Evolutionary conservation across 2,329 filamentous ascomycete species (phyloP), one percentile per base, ranked within the genome.

Genomic region (Dactylellina parvicollis): DNA sequence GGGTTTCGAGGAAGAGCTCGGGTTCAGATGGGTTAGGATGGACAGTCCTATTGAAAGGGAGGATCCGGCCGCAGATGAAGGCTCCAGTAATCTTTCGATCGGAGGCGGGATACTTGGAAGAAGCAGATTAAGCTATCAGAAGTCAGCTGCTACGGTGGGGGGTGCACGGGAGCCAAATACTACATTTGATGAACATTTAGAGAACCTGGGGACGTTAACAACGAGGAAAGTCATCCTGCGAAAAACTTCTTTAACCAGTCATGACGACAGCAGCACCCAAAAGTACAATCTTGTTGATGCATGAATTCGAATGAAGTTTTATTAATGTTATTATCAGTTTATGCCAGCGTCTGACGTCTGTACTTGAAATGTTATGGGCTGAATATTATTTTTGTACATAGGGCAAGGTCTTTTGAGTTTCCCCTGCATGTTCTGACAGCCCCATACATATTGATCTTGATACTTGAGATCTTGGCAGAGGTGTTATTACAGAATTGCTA

Each of bases 1-100:
- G 14, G 59, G 34, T n/a, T 8, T 30, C 3, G 65, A 56, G 3
- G 50, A 64, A 34, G 57, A 60, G n/a, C 38, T 40, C 1, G 59
- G 54, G 7, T 18, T 52, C 24, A 24, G 59, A 14, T 72, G 67
- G 67, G 54, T 72, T 38, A 46, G 67, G 46, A 59, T 72, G 50
- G 67, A 72, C 12, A 72, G 67, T 34, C 67, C 54, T 7, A 30
- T 60, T 9, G 52, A 72, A 16, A 34, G 20, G 14, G 67, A 72
- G n/a, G 8, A 5, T 5, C 9, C 16, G 1, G 42, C 22, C 20
- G 28, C n/a, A 0, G 16, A 30, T 18, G 20, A 28, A 12, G 60
- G 59, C 18, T 8, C 12, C 4, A 55, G 42, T 26, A 65, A 59
- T 28, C 46, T 72, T 18, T 72, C 67, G 3, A 60, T 64, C 4